Conservation (phyloP, 352 stramenopile species). For the Aphanomyces invadans region DNA sequence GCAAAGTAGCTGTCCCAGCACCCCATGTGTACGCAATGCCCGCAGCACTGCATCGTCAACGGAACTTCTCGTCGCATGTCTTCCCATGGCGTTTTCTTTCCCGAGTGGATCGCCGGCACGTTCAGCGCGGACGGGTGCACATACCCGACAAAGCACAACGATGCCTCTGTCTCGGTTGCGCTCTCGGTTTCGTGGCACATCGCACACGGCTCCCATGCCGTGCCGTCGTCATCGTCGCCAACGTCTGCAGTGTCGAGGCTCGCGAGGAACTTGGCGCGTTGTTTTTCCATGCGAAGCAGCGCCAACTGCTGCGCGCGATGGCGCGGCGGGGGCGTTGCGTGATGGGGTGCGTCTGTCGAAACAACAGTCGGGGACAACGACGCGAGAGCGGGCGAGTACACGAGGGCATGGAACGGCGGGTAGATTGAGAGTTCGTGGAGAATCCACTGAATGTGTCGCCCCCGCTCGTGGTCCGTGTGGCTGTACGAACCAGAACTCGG, state of each 20-base stretch:
- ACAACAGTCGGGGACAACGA: background rate
- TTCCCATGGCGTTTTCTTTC: conserved; percentile 63
- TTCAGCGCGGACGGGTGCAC: conserved; percentile 39
- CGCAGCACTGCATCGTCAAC: conserved; percentile 82
- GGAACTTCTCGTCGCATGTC: conserved; percentile 51
- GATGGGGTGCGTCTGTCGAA: background rate
- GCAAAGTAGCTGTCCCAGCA: conserved; percentile 94
- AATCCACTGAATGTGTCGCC: conserved; percentile 15
- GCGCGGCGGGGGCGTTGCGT: background rate
- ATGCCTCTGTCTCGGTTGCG: conserved; percentile 54
- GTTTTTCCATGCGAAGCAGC: conserved; percentile 71
- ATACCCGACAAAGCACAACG: conserved; percentile 85
- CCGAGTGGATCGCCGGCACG: background rate
- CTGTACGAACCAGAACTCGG: background rate
- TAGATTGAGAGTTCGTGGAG: conserved; percentile 3
- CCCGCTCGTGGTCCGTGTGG: conserved; percentile 1
- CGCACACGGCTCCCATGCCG: conserved; percentile 33
- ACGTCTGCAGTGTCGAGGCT: conserved; percentile 39
- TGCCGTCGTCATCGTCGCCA: conserved; percentile 35
- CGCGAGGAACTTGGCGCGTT: conserved; percentile 69
- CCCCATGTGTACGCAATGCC: conserved; percentile 91
- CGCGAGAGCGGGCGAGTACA: background rate
- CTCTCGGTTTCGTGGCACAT: conserved; percentile 79
- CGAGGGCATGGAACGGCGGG: background rate
- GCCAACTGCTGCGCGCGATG: conserved; percentile 54